Evolutionary conservation across 208 protist species (phyloP).

Genomic region (Leishmania tropica): DNA sequence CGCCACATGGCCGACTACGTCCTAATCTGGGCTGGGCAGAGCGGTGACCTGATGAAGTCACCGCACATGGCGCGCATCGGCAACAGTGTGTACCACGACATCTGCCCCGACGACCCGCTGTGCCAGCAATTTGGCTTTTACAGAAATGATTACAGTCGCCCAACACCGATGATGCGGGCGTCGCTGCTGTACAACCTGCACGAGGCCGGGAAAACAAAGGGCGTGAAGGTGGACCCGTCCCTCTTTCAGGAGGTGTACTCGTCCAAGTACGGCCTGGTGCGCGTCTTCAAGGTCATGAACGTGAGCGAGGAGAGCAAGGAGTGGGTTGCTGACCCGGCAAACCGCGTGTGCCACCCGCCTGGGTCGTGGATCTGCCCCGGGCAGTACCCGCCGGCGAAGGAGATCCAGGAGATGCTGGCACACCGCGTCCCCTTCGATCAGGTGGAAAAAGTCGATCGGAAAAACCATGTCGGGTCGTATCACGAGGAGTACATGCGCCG

Average conservation of each 20-base stretch:
- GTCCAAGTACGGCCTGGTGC: slow-evolving; percentile 95
- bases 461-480: slow-evolving; percentile 38
- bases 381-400: slow-evolving; percentile 75
- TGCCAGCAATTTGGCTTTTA: slow-evolving; percentile 57
- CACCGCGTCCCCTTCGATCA: slow-evolving; percentile 39
- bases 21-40: slow-evolving; percentile 72
- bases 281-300: slow-evolving; percentile 97
- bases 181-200: slow-evolving; percentile 77
- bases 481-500: slow-evolving; percentile 55
- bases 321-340: slow-evolving; percentile 61
- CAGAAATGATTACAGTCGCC: slow-evolving; percentile 16
- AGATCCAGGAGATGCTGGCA: slow-evolving; percentile 67
- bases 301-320: slow-evolving; percentile 65
- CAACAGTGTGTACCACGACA: slow-evolving; percentile 79
- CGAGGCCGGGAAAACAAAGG: slow-evolving; percentile 2
- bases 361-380: slow-evolving; percentile 72
- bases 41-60: slow-evolving; percentile 64
- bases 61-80: slow-evolving; percentile 64
- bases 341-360: slow-evolving; percentile 54
- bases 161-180: slow-evolving; percentile 48
- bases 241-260: slow-evolving; percentile 92
- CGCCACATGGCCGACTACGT: slow-evolving; percentile 97
- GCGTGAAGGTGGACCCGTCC: slow-evolving; percentile 17
- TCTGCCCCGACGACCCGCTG: slow-evolving; percentile 70
- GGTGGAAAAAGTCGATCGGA: background rate